Evolutionary conservation across 495 filamentous ascomycete genomes (phyloP), one percentile per base, ranked within the genome.

Genomic region (Aspergillus kassunensis): DNA sequence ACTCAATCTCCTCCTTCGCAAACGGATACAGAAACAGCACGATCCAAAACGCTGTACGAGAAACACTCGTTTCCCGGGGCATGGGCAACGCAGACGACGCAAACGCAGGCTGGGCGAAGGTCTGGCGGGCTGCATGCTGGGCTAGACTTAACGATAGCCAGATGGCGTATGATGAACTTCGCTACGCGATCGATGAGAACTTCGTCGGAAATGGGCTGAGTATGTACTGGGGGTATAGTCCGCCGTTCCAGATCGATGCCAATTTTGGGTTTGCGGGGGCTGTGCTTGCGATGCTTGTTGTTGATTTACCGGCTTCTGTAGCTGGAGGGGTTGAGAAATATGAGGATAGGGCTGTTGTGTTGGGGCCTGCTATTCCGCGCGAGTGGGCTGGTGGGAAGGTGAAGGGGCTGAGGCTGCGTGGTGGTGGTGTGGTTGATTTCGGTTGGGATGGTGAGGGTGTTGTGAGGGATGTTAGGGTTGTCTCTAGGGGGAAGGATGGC

Each of bases 101-200:
- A 2, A 74, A 81, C 51, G 62, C 78, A 3, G 78, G 78, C 5
- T 80, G 78, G 78, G 75, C 68, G 37, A 81, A 81, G 52, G 72
- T 80, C 6, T 80, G 78, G 78, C 71, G 78, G 9, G 64, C 66
- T 5, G 74, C 77, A 10, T 78, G 71, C 60, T 79, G 78, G 78
- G 76, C 74, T 0, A 55, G 63, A 0, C 68, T 81, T 1, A 77
- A 77, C 29, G 65, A 79, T 34, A 72, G 72, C 1, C 64, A 67
- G 0, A 51, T 66, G 49, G 74, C 79, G 1, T 68, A 79, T 47
- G 71, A 63, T 39, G 70, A 79, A 48, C 59, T 78, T 16, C 52
- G 60, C 11, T 67, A 67, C 33, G 63, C 66, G 1, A 69, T 75
- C 27, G 42, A 64, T 30, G 47, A 68, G 44, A 80, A 80, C 49